phyloP scores from a whole-genome alignment of 169 alveolate species.

The Plasmodium blacklocki region DNA sequence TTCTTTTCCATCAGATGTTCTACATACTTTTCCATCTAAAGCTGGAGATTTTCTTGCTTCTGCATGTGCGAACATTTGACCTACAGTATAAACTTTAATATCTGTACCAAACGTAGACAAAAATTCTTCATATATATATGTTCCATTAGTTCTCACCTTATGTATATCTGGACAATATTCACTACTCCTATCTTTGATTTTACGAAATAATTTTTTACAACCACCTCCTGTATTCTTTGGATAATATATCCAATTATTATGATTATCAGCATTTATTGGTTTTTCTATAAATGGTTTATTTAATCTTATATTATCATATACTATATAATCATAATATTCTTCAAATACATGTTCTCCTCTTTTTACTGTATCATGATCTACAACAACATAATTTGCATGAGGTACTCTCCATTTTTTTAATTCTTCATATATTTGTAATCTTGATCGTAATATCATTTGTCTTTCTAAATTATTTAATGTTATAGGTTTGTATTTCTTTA shows the following conservation, averaged over 20 bases:
- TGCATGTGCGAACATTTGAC: slow-evolving; percentile 97
- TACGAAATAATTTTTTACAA: slow-evolving; percentile 90
- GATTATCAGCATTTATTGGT: slow-evolving; percentile 98
- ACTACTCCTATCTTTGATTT: slow-evolving; percentile 91
- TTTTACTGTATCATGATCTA: slow-evolving; percentile 88
- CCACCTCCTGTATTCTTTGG: slow-evolving; percentile 96
- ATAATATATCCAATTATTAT: slow-evolving; percentile 96
- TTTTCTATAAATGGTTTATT: slow-evolving; percentile 98
- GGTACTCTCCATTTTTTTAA: slow-evolving; percentile 88
- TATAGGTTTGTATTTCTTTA: slow-evolving; percentile 74
- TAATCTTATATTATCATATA: slow-evolving; percentile 91
- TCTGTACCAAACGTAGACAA: slow-evolving; percentile 98
- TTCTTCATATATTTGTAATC: slow-evolving; percentile 87
- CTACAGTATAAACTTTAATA: slow-evolving; percentile 98
- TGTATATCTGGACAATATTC: slow-evolving; percentile 87
- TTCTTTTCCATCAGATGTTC: slow-evolving; percentile 96
- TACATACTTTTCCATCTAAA: slow-evolving; percentile 92
- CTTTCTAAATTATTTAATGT: slow-evolving; percentile 76
- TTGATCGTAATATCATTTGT: slow-evolving; percentile 83
- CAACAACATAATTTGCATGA: slow-evolving; percentile 90
- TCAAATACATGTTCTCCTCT: slow-evolving; percentile 87
- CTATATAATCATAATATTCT: slow-evolving; percentile 94
- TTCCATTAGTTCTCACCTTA: slow-evolving; percentile 92
- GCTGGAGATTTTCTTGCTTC: slow-evolving; percentile 98
- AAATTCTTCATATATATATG: slow-evolving; percentile 94